These are phyloP conservation scores for Kodamaea laetipori DNA, from an alignment of 805 yeast species.

Conservation along the genomic window DNA sequence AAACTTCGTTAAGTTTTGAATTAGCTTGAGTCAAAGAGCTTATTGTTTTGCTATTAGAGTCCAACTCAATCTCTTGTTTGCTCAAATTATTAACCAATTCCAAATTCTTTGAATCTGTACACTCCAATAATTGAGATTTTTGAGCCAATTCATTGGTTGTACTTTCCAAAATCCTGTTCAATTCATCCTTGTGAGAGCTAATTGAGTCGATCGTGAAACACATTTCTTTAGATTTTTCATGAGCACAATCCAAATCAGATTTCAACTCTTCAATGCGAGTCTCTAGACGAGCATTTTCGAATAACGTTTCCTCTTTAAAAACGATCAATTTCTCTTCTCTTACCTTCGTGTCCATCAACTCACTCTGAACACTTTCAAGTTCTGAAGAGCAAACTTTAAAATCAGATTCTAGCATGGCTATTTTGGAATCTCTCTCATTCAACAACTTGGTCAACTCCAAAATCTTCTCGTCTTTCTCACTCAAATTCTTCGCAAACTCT, in stretches of 20 bases:
- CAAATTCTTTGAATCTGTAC: too few relatives aligned
- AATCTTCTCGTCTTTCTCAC: conserved; percentile 4
- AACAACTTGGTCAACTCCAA: conserved; percentile 11
- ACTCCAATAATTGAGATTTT: neutral
- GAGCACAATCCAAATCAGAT: neutral
- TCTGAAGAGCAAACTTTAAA: neutral
- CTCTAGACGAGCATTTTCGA: neutral
- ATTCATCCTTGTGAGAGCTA: neutral
- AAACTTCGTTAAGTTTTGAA: neutral
- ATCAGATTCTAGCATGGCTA: neutral
- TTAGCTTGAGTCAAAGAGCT: neutral
- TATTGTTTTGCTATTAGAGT: too few relatives aligned
- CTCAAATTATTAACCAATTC: neutral
- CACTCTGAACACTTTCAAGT: neutral
- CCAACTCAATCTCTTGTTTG: neutral
- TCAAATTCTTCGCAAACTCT: conserved; percentile 6
- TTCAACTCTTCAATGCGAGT: neutral
- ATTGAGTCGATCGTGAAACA: neutral
- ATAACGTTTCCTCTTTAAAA: neutral
- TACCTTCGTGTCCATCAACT: too few relatives aligned
- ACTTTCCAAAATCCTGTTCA: neutral
- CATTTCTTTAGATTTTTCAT: neutral
- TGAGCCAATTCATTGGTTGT: neutral
- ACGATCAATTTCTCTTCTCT: neutral
- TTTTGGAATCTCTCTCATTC: conserved; percentile 8